Base-by-base conservation (phyloP, 805 yeast genomes). In the Ogataea polymorpha region DNA sequence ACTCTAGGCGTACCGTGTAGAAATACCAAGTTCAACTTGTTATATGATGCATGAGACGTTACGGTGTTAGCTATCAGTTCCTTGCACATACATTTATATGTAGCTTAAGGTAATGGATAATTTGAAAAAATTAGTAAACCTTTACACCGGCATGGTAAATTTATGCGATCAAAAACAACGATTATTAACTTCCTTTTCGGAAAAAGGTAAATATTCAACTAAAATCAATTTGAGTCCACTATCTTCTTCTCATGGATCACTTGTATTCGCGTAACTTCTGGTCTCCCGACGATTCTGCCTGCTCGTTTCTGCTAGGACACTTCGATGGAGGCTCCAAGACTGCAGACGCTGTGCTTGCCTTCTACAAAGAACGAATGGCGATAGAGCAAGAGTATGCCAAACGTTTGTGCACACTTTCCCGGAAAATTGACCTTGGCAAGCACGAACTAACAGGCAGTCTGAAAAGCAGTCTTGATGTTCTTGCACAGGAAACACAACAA, bases 311-410 rank as follows among this genome's bases (percentile, higher is more conserved):
- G 14, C 70, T 76, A 38, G 71, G 67, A 46, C 74, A 81, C 44
- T 73, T 83, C 67, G 73, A 75, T 50, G 71, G 76, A 44, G 77
- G 88, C 7, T 67, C 75, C 29, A 72, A 70, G 34, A 81, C 93
- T 1, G 61, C 76, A 35, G 80, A 77, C 21, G 75, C 71, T 23
- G 53, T 81, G 13, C 56, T 65, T 7, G 50, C 54, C 1, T 78
- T 72, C 46, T 78, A 77, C 60, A 73, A 67, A 44, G 85, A 80
- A 42, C 65, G 82, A 27, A 64, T 75, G 1, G 66, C 75, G 12
- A 73, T 88, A 28, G 96, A 87, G 53, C 83, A 79, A 45, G 96
- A 88, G 18, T 86, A 85, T 54, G 65, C 80, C 27, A 72, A 75
- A 41, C 72, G 70, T 44, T 59, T 88, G 49, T 65, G 65, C 32